Conservation (phyloP, 176 grass and related monocot species). For the Ensete ventricosum region DNA sequence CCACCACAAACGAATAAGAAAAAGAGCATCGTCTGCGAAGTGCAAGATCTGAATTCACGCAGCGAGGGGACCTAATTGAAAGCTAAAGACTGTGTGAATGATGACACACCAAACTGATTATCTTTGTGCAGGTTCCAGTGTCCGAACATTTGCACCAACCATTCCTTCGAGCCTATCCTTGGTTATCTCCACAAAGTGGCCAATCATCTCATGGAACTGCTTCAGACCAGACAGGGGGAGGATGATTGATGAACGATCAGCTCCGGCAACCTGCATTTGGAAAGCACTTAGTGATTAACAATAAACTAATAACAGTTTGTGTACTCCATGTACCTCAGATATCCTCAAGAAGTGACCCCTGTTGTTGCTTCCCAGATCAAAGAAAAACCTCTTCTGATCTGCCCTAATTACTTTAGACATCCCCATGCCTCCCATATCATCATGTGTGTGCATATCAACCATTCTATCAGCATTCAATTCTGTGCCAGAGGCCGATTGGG, state of each 20-base stretch:
- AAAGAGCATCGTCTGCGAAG: background rate
- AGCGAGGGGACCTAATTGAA: background rate
- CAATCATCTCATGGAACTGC: constrained; percentile 99
- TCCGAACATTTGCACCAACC: constrained; percentile 63
- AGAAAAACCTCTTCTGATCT: constrained; percentile 98
- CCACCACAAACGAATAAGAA: constrained; percentile 11
- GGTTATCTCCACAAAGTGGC: constrained; percentile 97
- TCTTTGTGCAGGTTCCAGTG: constrained; percentile 68
- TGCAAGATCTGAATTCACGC: background rate
- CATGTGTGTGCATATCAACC: constrained; percentile 69
- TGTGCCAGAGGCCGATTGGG: constrained; percentile 50
- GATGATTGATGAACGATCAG: constrained; percentile 94
- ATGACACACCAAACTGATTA: constrained; percentile 27
- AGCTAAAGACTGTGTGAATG: constrained; percentile 20
- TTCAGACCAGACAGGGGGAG: constrained; percentile 84
- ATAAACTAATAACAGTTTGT: background rate
- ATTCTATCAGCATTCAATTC: constrained; percentile 67
- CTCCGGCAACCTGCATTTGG: constrained; percentile 64
- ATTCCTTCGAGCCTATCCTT: constrained; percentile 95
- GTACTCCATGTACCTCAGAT: constrained; percentile 55
- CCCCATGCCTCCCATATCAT: constrained; percentile 75
- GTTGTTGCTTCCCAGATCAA: constrained; percentile 91
- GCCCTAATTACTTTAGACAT: constrained; percentile 95
- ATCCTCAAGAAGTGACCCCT: constrained; percentile 95
- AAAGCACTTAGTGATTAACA: background rate